phyloP scores from a whole-genome alignment of 2,329 filamentous ascomycete species.

The Cytospora schulzeri region DNA sequence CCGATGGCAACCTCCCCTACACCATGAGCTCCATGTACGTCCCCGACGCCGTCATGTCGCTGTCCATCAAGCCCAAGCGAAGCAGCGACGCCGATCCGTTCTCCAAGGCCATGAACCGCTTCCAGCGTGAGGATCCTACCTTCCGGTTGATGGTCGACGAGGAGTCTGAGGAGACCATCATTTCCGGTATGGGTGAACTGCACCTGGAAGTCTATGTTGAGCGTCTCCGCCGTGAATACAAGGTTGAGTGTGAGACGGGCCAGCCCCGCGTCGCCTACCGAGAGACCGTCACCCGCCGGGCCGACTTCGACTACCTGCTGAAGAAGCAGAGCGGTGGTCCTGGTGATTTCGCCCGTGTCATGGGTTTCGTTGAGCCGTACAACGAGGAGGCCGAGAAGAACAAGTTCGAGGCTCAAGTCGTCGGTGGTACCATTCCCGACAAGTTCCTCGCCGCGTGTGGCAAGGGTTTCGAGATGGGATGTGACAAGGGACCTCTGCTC shows the following conservation, averaged over 20 bases:
- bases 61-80: conserved; percentile 95
- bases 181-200: conserved; percentile 96
- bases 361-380: conserved; percentile 88
- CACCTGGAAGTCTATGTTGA: conserved; percentile 98
- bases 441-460: conserved; percentile 94
- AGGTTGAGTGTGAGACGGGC: conserved; percentile 92
- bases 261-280: conserved; percentile 96
- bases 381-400: conserved; percentile 69
- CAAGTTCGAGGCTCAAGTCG: conserved; percentile 82
- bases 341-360: conserved; percentile 91
- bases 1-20: conserved; percentile 88
- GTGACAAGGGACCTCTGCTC: conserved; percentile 84
- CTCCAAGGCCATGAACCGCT: conserved; percentile 97
- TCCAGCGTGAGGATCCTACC: conserved; percentile 97
- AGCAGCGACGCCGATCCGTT: conserved; percentile 92
- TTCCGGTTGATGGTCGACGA: conserved; percentile 92
- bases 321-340: conserved; percentile 96
- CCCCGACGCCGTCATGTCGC: conserved; percentile 94
- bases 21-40: conserved; percentile 98
- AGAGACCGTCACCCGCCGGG: conserved; percentile 80
- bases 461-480: conserved; percentile 87
- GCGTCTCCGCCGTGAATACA: conserved; percentile 95
- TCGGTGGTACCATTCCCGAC: conserved; percentile 89
- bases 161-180: conserved; percentile 95
- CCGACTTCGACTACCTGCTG: conserved; percentile 89